These are phyloP conservation scores for Asterionellopsis glacialis DNA, from an alignment of 108 stramenopile species.

Conservation along the genomic window DNA sequence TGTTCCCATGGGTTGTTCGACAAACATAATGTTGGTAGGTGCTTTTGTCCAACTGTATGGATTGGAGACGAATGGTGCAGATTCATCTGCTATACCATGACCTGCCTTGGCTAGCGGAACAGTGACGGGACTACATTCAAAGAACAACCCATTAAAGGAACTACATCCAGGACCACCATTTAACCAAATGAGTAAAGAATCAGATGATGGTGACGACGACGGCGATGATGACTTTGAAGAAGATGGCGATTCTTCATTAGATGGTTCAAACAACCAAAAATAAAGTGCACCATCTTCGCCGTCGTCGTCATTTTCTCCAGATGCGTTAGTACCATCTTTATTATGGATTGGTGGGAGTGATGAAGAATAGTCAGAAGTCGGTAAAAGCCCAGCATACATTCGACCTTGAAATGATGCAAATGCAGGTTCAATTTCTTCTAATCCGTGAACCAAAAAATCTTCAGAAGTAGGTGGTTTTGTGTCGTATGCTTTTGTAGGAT, in stretches of 20 bases:
- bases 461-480: not conserved
- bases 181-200: slow-evolving; percentile 25
- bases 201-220: not conserved
- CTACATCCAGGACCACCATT: slow-evolving; percentile 62
- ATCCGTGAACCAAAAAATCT: slow-evolving; percentile 18
- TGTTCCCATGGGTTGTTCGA: slow-evolving; percentile 75
- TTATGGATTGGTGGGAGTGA: slow-evolving; percentile 14
- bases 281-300: slow-evolving; percentile 10
- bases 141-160: slow-evolving; percentile 40
- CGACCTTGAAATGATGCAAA: slow-evolving; percentile 31
- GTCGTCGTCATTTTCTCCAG: no score
- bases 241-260: no score
- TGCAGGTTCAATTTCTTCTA: slow-evolving; percentile 34
- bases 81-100: slow-evolving; percentile 3
- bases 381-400: slow-evolving; percentile 46
- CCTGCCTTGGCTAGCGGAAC: slow-evolving; percentile 24
- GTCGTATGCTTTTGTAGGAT: not conserved
- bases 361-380: not conserved
- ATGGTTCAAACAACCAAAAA: slow-evolving; percentile 37
- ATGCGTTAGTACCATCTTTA: not conserved
- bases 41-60: slow-evolving; percentile 31
- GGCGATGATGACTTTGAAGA: no score
- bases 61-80: slow-evolving; percentile 21
- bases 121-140: slow-evolving; percentile 41
- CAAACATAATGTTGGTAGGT: slow-evolving; percentile 61